Percentiles rank a stretch among this genome's conserved stretches.
These are phyloP conservation scores for Raddia guianensis DNA, from an alignment of 176 grass and related monocot species.

Conservation along the genomic window DNA sequence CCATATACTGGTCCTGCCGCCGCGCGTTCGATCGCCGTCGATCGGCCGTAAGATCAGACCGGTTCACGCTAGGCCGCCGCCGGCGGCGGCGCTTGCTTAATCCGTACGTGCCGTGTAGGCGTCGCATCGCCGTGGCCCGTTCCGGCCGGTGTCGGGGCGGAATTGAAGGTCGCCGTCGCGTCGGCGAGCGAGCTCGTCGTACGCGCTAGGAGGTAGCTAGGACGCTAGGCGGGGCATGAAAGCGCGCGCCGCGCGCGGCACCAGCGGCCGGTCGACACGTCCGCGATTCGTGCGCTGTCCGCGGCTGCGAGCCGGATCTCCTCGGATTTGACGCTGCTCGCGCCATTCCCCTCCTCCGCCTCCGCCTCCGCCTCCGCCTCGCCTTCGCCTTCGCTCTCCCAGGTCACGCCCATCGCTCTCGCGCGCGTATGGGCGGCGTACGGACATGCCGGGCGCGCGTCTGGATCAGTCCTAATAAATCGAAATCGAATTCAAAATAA, in stretches of 20 bases:
- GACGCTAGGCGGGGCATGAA: neutral
- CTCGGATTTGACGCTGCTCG: constrained; percentile 23
- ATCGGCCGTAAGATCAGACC: neutral
- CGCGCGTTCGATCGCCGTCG: neutral
- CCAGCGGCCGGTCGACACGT: constrained; percentile 58
- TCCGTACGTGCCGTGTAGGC: too few relatives aligned
- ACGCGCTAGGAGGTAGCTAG: too few relatives aligned
- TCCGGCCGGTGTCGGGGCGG: neutral
- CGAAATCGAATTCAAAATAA: too few relatives aligned
- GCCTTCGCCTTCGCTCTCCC: too few relatives aligned
- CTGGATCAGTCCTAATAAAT: too few relatives aligned
- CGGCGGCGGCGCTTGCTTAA: neutral
- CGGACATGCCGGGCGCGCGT: too few relatives aligned
- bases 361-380: neutral
- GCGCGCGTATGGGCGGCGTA: too few relatives aligned
- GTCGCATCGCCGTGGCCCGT: neutral
- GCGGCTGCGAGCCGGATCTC: constrained; percentile 7
- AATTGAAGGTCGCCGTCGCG: constrained; percentile 1
- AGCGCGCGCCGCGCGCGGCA: constrained; percentile 7
- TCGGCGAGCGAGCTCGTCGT: neutral
- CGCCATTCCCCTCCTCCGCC: neutral
- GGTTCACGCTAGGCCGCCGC: neutral
- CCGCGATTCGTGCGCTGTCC: constrained; percentile 6
- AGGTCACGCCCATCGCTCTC: neutral
- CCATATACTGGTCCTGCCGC: too few relatives aligned